Conservation (phyloP, 805 yeast species). For the Spathaspora sp. region DNA sequence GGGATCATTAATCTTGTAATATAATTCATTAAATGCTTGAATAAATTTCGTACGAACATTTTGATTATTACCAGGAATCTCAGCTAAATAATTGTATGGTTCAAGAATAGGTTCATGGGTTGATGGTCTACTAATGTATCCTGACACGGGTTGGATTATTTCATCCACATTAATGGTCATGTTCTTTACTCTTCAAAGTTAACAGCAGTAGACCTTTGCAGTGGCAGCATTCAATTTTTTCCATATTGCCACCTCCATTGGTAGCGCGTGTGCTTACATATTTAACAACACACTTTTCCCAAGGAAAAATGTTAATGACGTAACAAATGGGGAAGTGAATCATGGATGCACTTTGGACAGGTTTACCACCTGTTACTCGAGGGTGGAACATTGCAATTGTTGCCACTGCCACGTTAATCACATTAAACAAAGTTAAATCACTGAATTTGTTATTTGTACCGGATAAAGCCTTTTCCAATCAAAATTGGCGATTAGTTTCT, state of each 20-base stretch:
- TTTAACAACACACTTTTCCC: too few species aligned
- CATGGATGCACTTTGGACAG: conserved; percentile 8
- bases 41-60: conserved; percentile 27
- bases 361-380: conserved; percentile 19
- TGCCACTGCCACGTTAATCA: conserved; percentile 16
- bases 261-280: too few species aligned
- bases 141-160: conserved; percentile 2
- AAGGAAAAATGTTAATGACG: too few species aligned
- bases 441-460: conserved; percentile 22
- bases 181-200: not conserved
- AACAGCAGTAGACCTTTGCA: not conserved
- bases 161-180: conserved; percentile 5
- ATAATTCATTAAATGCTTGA: conserved; percentile 30
- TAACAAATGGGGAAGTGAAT: not conserved
- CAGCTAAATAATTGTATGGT: conserved; percentile 29
- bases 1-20: conserved; percentile 24
- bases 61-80: conserved; percentile 31
- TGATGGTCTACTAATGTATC: not conserved
- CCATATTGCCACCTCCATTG: too few species aligned
- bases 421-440: conserved; percentile 16
- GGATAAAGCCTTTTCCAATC: conserved; percentile 21
- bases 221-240: not conserved
- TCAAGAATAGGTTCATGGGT: conserved; percentile 12
- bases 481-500: conserved; percentile 37
- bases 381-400: conserved; percentile 26